A percentile compares a stretch with the other conserved stretches of the same genome.
phyloP scores from a whole-genome alignment of 2,329 filamentous ascomycete genomes.

The Penicillium sp. region DNA sequence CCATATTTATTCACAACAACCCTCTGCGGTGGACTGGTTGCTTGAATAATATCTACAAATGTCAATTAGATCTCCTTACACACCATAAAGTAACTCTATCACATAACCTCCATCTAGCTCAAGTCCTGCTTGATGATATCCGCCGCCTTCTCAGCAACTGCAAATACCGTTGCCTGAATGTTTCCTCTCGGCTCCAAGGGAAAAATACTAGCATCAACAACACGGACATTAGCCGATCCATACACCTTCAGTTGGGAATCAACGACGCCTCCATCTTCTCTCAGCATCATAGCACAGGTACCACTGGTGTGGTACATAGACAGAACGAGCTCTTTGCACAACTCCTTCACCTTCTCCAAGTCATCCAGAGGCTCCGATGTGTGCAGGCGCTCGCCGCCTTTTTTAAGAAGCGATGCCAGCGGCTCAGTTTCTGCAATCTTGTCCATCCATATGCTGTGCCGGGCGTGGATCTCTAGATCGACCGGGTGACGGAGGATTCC shows the following conservation, averaged over 20 bases:
- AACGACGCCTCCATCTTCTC: conserved; percentile 31
- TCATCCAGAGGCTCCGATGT: conserved; percentile 1
- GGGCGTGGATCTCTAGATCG: conserved; percentile 42
- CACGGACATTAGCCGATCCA: conserved; percentile 30
- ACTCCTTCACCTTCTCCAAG: conserved; percentile 14
- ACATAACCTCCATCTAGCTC: background rate
- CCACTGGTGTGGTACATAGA: conserved; percentile 27
- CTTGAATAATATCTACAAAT: background rate
- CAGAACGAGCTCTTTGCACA: conserved; percentile 20
- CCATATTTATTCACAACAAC: too few relatives aligned
- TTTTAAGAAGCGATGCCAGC: conserved; percentile 33
- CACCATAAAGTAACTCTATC: background rate
- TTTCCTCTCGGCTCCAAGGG: conserved; percentile 37
- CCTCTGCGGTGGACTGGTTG: background rate
- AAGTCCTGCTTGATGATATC: conserved; percentile 27
- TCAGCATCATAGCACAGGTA: conserved; percentile 33
- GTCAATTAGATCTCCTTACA: background rate
- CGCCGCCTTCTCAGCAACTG: conserved; percentile 34
- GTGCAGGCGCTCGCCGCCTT: conserved; percentile 24
- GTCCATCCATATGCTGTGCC: conserved; percentile 34
- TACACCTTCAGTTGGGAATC: conserved; percentile 28
- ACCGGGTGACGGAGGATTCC: conserved; percentile 45
- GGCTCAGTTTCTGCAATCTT: conserved; percentile 32
- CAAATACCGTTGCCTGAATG: conserved; percentile 38
- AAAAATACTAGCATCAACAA: conserved; percentile 37